Percentiles rank a stretch among this genome's conserved stretches.
phyloP scores from a whole-genome alignment of 306 rosid species.

The Glycine soja region DNA sequence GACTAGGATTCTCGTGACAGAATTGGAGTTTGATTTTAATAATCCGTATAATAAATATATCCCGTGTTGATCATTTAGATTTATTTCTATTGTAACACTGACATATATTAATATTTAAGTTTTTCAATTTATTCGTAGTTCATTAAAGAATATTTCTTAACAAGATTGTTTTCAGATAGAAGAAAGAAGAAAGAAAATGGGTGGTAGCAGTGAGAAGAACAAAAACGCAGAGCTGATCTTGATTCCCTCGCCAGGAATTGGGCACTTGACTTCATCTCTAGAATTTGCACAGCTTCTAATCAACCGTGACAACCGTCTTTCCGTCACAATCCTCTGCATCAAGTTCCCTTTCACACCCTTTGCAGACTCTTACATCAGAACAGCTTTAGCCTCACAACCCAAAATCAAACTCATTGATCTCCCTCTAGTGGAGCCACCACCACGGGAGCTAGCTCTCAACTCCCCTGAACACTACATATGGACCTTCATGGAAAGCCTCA shows the following conservation, averaged over 20 bases:
- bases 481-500: slow-evolving; percentile 49
- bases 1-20: too few species aligned
- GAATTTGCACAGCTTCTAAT: slow-evolving; percentile 59
- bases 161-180: too few species aligned
- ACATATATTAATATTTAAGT: too few species aligned
- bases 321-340: slow-evolving; percentile 54
- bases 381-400: slow-evolving; percentile 51
- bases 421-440: slow-evolving; percentile 51
- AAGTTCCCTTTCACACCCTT: slow-evolving; percentile 39
- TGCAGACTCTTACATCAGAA: slow-evolving; percentile 48
- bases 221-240: slow-evolving; percentile 53
- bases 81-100: too few species aligned
- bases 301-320: slow-evolving; percentile 42
- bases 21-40: too few species aligned
- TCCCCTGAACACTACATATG: slow-evolving; percentile 37
- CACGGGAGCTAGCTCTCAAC: background rate
- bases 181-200: background rate
- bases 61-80: too few species aligned
- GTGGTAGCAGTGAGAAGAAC: slow-evolving; percentile 18
- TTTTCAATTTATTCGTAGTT: too few species aligned
- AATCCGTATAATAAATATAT: too few species aligned
- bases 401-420: slow-evolving; percentile 56
- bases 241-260: slow-evolving; percentile 57
- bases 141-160: too few species aligned
- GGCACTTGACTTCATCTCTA: slow-evolving; percentile 60